phyloP scores from a whole-genome alignment of 352 stramenopile genomes.

The Globisporangium sylvaticum region DNA sequence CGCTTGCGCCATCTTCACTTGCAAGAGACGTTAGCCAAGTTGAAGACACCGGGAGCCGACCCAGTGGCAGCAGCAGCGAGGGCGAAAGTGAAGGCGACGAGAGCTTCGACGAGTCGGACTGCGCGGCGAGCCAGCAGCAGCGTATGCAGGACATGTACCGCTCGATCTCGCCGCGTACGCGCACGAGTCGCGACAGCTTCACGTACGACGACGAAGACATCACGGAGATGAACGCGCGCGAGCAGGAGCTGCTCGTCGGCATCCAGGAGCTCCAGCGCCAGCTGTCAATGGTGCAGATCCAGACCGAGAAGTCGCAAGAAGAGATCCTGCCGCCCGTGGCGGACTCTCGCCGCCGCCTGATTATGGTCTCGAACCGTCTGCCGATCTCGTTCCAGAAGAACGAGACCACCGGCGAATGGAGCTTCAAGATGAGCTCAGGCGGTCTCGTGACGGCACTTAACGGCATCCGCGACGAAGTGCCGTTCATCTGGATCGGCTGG shows the following conservation, averaged over 20 bases:
- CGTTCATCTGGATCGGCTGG: slow-evolving; percentile 92
- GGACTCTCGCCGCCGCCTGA: slow-evolving; percentile 69
- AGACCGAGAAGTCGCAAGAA: slow-evolving; percentile 72
- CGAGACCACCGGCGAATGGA: slow-evolving; percentile 80
- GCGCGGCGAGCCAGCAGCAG: slow-evolving; percentile 20
- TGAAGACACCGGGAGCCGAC: slow-evolving; percentile 11
- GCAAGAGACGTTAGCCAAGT: slow-evolving; percentile 11
- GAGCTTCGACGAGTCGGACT: slow-evolving; percentile 15
- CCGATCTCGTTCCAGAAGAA: slow-evolving; percentile 89
- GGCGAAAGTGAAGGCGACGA: slow-evolving; percentile 11
- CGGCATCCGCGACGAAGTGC: slow-evolving; percentile 81
- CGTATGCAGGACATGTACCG: slow-evolving; percentile 22
- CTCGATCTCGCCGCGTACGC: slow-evolving; percentile 23
- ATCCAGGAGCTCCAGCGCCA: slow-evolving; percentile 91
- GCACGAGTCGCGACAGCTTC: slow-evolving; percentile 22
- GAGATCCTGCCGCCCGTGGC: slow-evolving; percentile 58
- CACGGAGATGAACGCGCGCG: slow-evolving; percentile 71
- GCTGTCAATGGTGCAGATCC: slow-evolving; percentile 83
- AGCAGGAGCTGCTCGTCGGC: slow-evolving; percentile 88
- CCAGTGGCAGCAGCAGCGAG: background rate
- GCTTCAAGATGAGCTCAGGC: slow-evolving; percentile 85
- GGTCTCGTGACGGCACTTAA: slow-evolving; percentile 88
- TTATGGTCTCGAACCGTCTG: slow-evolving; percentile 90
- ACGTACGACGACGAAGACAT: slow-evolving; percentile 57
- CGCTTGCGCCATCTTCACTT: background rate